These are phyloP conservation scores for Hymenoscyphus scutula DNA, from an alignment of 2,329 filamentous ascomycete species.

Conservation along the genomic window DNA sequence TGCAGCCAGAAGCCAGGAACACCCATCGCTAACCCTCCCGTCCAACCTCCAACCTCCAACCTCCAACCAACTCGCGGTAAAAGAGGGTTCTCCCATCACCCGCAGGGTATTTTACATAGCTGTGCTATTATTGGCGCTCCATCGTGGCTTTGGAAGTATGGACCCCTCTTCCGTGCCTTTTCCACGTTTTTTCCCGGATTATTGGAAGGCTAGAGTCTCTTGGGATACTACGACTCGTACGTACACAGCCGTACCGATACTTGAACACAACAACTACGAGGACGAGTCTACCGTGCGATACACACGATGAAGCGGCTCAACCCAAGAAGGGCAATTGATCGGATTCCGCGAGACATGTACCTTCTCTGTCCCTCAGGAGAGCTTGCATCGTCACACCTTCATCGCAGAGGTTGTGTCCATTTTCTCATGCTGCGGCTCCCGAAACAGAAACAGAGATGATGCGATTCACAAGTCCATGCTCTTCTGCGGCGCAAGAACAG, in stretches of 20 bases:
- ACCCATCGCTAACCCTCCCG: too few species aligned
- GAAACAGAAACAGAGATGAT: background rate
- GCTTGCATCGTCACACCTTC: background rate
- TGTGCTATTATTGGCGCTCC: background rate
- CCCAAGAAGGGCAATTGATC: background rate
- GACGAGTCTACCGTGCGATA: too few species aligned
- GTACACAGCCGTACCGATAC: background rate
- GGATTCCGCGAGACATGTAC: background rate
- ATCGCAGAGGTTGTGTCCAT: background rate
- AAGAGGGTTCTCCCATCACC: too few species aligned
- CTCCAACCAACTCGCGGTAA: too few species aligned
- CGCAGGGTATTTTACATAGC: too few species aligned
- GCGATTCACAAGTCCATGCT: background rate
- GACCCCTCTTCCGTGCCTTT: background rate
- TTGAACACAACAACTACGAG: too few species aligned
- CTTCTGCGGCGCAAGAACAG: background rate
- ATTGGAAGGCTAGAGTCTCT: background rate
- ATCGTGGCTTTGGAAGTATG: background rate
- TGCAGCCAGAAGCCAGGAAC: too few species aligned
- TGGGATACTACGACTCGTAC: background rate
- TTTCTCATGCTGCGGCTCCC: background rate
- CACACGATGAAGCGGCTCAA: conserved; percentile 1
- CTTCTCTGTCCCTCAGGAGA: background rate
- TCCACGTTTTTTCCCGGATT: conserved; percentile 2
- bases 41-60: too few species aligned